These are phyloP conservation scores for Coemansia javaensis DNA, from an alignment of 192 early-diverging fungal species.

Conservation along the genomic window DNA sequence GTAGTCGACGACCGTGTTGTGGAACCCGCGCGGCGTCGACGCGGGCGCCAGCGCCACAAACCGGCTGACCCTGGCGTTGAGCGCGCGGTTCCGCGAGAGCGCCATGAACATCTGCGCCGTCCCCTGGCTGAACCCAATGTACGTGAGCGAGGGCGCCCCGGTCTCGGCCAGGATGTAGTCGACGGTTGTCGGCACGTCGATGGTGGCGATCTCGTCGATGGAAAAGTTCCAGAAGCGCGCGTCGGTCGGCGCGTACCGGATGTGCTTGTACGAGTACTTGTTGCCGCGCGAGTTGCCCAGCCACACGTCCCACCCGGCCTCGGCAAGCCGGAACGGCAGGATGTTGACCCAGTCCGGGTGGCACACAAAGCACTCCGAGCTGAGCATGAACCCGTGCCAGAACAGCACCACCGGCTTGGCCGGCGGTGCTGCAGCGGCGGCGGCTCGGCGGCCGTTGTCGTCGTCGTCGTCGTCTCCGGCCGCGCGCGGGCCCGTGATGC, in stretches of 20 bases:
- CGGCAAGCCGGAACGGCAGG: slow-evolving; percentile 79
- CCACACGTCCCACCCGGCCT: slow-evolving; percentile 95
- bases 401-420: slow-evolving; percentile 83
- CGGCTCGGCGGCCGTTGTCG: no score
- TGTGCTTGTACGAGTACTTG: slow-evolving; percentile 88
- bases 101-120: slow-evolving; percentile 85
- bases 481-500: slow-evolving; percentile 57
- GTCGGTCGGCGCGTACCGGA: slow-evolving; percentile 59
- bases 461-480: not conserved
- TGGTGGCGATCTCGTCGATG: slow-evolving; percentile 83
- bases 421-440: no score
- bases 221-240: slow-evolving; percentile 89
- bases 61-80: slow-evolving; percentile 82
- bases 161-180: slow-evolving; percentile 84
- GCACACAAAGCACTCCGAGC: slow-evolving; percentile 88
- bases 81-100: slow-evolving; percentile 67
- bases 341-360: slow-evolving; percentile 68
- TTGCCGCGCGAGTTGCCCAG: slow-evolving; percentile 90
- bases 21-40: slow-evolving; percentile 76
- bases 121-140: slow-evolving; percentile 97
- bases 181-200: slow-evolving; percentile 81
- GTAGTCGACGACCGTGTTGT: slow-evolving; percentile 75
- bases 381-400: slow-evolving; percentile 95
- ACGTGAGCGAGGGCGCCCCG: slow-evolving; percentile 72
- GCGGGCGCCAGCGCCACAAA: slow-evolving; percentile 91